phyloP scores from a whole-genome alignment of 768 basidiomycete genomes.

The Lepiota subincarnata region DNA sequence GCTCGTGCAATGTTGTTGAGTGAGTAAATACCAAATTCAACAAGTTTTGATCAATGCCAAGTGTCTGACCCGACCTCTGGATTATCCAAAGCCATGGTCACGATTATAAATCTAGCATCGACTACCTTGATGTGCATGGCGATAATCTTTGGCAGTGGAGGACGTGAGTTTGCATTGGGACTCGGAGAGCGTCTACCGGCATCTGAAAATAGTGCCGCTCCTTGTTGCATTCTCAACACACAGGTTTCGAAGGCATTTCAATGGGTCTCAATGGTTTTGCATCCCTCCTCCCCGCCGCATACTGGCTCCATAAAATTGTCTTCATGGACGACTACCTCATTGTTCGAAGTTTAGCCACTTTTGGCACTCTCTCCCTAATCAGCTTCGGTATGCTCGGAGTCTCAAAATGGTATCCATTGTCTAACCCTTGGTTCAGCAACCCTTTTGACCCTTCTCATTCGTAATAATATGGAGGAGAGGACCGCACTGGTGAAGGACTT shows the following conservation, averaged over 20 bases:
- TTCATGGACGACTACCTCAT: neutral
- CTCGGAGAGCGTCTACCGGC: too few species aligned
- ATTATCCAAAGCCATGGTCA: neutral
- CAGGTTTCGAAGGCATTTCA: conserved; percentile 2
- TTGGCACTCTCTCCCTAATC: conserved; percentile 5
- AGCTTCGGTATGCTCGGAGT: conserved; percentile 2
- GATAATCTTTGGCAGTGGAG: conserved; percentile 3
- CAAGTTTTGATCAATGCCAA: neutral
- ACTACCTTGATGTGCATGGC: conserved; percentile 5
- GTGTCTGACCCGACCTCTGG: neutral
- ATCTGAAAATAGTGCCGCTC: neutral
- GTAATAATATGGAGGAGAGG: neutral
- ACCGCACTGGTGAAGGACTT: conserved; percentile 10
- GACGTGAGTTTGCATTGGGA: neutral
- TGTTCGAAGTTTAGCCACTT: neutral
- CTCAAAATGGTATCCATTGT: neutral
- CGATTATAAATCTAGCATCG: conserved; percentile 6
- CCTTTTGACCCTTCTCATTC: neutral
- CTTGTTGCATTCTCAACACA: neutral
- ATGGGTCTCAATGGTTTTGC: conserved; percentile 5
- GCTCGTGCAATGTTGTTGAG: neutral
- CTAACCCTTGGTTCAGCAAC: neutral
- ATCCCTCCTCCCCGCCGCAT: conserved; percentile 9
- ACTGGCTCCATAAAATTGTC: conserved; percentile 6
- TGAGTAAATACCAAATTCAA: neutral